Percentiles rank a stretch among this genome's conserved stretches.
These are phyloP conservation scores for Cydonia oblonga DNA, from an alignment of 331 rosid genomes.

Conservation along the genomic window DNA sequence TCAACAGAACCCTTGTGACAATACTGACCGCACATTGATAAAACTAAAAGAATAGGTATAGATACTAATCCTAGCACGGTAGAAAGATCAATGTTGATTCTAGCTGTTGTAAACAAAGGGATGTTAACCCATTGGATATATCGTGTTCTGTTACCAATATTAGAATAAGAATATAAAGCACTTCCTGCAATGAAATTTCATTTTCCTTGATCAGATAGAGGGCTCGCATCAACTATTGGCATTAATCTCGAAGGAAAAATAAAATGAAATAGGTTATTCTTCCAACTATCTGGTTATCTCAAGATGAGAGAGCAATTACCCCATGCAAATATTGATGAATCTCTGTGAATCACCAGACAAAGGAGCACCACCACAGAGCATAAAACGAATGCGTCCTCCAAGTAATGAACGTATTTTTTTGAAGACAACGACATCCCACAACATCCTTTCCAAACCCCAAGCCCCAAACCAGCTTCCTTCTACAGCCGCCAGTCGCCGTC, in stretches of 20 bases:
- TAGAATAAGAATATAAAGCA: not conserved
- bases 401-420: conserved; percentile 44
- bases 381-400: conserved; percentile 63
- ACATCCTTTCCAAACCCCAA: conserved; percentile 64
- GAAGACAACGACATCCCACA: conserved; percentile 67
- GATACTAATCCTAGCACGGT: not conserved
- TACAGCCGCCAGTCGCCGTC: conserved; percentile 53
- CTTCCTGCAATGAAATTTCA: not conserved
- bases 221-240: no score
- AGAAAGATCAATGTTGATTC: not conserved
- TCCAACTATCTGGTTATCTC: not conserved
- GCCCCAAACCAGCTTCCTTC: conserved; percentile 99
- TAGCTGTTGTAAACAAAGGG: not conserved
- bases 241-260: not conserved
- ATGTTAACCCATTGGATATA: not conserved
- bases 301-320: conserved; percentile 33
- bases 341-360: conserved; percentile 71
- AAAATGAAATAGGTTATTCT: not conserved
- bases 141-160: not conserved
- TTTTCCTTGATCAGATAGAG: not conserved
- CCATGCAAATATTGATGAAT: conserved; percentile 82
- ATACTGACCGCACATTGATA: not conserved
- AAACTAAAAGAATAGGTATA: not conserved
- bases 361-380: conserved; percentile 97
- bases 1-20: not conserved